phyloP scores from a whole-genome alignment of 441 rosid species.

The Corymbia citriodora region DNA sequence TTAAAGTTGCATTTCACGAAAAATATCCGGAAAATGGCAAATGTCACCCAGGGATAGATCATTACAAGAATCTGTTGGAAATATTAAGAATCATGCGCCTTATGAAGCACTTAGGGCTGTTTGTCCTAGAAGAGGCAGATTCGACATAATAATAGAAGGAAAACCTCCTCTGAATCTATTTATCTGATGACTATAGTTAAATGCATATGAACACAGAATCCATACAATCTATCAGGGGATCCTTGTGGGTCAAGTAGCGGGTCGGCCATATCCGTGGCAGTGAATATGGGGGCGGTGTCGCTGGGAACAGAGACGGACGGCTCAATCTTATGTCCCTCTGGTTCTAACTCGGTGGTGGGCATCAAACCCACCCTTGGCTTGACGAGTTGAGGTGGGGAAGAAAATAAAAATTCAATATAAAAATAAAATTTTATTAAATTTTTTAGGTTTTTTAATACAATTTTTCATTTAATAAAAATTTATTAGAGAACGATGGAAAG shows the following conservation, averaged over 20 bases:
- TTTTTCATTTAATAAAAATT: too few species aligned
- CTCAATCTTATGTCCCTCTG: constrained; percentile 11
- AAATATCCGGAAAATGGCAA: neutral
- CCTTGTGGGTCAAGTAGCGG: constrained; percentile 20
- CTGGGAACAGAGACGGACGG: constrained; percentile 18
- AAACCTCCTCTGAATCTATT: neutral
- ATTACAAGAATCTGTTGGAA: neutral
- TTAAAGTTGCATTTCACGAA: neutral
- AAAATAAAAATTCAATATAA: too few species aligned
- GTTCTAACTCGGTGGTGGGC: constrained; percentile 14
- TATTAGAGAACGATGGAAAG: too few species aligned
- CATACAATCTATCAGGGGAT: constrained; percentile 6
- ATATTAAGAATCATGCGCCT: neutral
- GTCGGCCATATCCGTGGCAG: constrained; percentile 11
- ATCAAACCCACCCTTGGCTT: constrained; percentile 16
- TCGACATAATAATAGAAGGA: neutral
- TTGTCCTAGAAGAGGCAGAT: neutral
- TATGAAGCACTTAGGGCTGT: neutral
- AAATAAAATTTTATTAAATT: too few species aligned
- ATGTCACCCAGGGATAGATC: neutral
- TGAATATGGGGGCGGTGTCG: constrained; percentile 10
- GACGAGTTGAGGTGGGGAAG: constrained; percentile 16
- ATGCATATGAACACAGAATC: neutral
- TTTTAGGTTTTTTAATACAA: too few species aligned
- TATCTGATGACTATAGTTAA: neutral